Conservation (phyloP, 768 basidiomycete genomes). For the Mycena crocata region DNA sequence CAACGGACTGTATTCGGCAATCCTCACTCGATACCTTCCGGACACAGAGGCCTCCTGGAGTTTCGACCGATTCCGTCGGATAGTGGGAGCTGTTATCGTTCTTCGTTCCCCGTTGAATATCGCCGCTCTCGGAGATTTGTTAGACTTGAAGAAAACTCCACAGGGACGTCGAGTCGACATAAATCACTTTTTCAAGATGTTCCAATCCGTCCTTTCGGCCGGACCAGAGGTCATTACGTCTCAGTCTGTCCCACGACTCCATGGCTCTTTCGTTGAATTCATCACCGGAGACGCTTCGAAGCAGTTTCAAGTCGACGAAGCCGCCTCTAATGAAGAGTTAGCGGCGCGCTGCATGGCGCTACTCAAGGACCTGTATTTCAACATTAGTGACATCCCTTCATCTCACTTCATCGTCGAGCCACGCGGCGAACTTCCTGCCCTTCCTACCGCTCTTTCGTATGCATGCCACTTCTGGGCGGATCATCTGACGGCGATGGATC, state of each 20-base stretch:
- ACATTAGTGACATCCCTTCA: neutral
- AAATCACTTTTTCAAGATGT: neutral
- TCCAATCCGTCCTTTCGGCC: constrained; percentile 2
- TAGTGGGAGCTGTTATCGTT: neutral
- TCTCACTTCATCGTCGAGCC: neutral
- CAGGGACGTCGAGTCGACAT: neutral
- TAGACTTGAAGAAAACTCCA: neutral
- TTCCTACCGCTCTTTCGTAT: neutral
- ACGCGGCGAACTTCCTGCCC: neutral
- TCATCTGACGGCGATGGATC: neutral
- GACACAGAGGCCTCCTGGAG: neutral
- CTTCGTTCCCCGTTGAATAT: neutral
- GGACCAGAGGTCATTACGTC: constrained; percentile 3
- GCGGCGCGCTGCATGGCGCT: neutral
- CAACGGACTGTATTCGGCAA: neutral
- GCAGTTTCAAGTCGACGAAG: neutral
- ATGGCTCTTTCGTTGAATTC: neutral
- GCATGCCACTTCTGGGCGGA: constrained; percentile 5
- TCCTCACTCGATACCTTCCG: neutral
- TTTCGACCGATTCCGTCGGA: neutral
- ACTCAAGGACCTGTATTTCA: neutral
- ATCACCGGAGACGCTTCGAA: neutral
- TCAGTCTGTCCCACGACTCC: neutral
- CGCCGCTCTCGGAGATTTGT: neutral
- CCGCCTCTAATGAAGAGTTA: neutral